phyloP scores from a whole-genome alignment of 169 alveolate species.

The Babesia bovis region DNA sequence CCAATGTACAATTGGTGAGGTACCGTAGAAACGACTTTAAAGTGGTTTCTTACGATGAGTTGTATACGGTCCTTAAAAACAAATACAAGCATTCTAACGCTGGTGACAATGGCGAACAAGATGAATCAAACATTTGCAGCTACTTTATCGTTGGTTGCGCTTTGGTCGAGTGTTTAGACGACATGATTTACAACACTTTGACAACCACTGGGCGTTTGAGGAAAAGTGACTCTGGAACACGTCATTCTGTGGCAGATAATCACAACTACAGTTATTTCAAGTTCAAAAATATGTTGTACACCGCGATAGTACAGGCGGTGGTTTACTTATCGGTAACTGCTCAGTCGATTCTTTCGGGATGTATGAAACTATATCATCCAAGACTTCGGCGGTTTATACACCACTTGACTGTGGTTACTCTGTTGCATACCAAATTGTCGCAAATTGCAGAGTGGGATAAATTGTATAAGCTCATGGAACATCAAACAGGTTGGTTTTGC shows the following conservation, averaged over 20 bases:
- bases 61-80: not conserved
- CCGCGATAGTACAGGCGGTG: not conserved
- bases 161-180: slow-evolving; percentile 4
- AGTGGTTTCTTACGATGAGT: slow-evolving; percentile 16
- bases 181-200: not conserved
- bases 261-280: not conserved
- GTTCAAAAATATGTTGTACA: not conserved
- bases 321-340: not conserved
- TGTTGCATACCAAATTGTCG: not conserved
- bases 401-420: not conserved
- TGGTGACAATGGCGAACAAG: not conserved
- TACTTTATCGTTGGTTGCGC: slow-evolving; percentile 21
- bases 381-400: not conserved
- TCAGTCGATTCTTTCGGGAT: not conserved
- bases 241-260: not conserved
- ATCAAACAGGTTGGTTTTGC: slow-evolving; percentile 29
- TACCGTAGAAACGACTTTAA: slow-evolving; percentile 9
- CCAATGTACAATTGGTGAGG: slow-evolving; percentile 5
- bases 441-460: slow-evolving; percentile 3
- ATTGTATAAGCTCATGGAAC: slow-evolving; percentile 4
- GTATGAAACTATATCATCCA: not conserved
- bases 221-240: not conserved
- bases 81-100: not conserved
- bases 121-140: not conserved
- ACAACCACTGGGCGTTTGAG: not conserved